These are phyloP conservation scores for Metschnikowia gruessii DNA, from an alignment of 805 yeast genomes.

Conservation along the genomic window DNA sequence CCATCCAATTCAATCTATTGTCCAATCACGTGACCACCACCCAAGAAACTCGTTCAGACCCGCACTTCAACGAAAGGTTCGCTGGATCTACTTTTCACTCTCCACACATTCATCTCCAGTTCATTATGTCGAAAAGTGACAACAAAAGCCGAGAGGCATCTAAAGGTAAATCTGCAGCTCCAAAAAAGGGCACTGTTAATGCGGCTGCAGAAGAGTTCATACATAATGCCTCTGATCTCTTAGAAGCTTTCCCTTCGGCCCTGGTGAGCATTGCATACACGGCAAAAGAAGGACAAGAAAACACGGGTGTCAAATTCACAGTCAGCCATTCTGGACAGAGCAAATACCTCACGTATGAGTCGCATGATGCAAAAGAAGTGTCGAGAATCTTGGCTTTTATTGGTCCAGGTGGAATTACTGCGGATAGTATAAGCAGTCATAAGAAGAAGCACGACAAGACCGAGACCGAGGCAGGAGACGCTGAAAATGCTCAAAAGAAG, in stretches of 20 bases:
- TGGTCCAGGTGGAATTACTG: slow-evolving; percentile 61
- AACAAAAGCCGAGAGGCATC: neutral
- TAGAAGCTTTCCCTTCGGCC: slow-evolving; percentile 38
- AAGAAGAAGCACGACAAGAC: slow-evolving; percentile 21
- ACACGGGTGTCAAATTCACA: slow-evolving; percentile 47
- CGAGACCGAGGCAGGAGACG: slow-evolving; percentile 11
- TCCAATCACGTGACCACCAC: no score
- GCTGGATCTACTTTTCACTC: no score
- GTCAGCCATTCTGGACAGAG: slow-evolving; percentile 65
- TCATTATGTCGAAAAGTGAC: no score
- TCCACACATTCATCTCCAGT: no score
- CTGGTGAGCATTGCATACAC: slow-evolving; percentile 39
- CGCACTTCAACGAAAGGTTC: no score
- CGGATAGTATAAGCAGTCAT: slow-evolving; percentile 22
- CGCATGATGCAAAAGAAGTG: slow-evolving; percentile 68
- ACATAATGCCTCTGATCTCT: slow-evolving; percentile 28
- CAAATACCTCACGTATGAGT: slow-evolving; percentile 53
- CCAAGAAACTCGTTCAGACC: no score
- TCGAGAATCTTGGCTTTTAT: slow-evolving; percentile 67
- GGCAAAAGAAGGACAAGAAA: slow-evolving; percentile 28
- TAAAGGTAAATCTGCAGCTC: neutral
- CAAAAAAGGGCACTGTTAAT: neutral
- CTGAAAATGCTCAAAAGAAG: slow-evolving; percentile 10
- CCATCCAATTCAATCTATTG: no score
- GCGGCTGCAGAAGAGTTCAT: slow-evolving; percentile 25